Conservation (phyloP, 495 filamentous ascomycete species). For the Neurospora terricola region DNA sequence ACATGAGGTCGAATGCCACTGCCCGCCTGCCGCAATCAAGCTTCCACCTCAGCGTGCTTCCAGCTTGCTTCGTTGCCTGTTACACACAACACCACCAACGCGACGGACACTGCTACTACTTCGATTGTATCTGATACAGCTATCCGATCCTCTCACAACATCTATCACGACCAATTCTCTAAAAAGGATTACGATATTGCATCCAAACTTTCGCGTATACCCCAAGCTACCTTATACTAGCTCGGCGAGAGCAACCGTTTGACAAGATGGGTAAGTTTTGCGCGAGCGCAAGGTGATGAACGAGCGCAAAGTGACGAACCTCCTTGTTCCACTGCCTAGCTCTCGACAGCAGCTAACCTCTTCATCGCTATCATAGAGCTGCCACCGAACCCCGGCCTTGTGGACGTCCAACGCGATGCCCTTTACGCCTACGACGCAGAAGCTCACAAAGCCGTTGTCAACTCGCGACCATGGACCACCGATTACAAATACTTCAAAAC, state of each 20-base stretch:
- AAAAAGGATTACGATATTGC: not conserved
- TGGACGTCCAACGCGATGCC: slow-evolving; percentile 78
- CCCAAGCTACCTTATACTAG: not conserved
- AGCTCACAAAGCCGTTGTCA: slow-evolving; percentile 50
- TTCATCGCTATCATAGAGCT: slow-evolving; percentile 50
- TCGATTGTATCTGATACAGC: not conserved
- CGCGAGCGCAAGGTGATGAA: not conserved
- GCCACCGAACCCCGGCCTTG: slow-evolving; percentile 42
- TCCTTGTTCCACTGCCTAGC: not conserved
- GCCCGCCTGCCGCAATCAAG: not conserved
- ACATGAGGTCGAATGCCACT: not conserved
- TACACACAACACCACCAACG: not conserved
- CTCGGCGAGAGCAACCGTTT: not conserved
- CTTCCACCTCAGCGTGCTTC: not conserved
- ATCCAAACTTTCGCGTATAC: not conserved
- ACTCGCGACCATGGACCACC: slow-evolving; percentile 64
- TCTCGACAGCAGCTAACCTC: not conserved
- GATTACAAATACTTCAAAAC: slow-evolving; percentile 86
- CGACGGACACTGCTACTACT: not conserved
- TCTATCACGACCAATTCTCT: not conserved
- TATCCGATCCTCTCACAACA: not conserved
- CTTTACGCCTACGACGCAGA: slow-evolving; percentile 72
- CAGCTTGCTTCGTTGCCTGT: not conserved
- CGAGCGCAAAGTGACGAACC: not conserved
- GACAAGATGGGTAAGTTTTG: not conserved